These are phyloP conservation scores for Aureobasidium vineae DNA, from an alignment of 2,329 filamentous ascomycete species.

Conservation along the genomic window DNA sequence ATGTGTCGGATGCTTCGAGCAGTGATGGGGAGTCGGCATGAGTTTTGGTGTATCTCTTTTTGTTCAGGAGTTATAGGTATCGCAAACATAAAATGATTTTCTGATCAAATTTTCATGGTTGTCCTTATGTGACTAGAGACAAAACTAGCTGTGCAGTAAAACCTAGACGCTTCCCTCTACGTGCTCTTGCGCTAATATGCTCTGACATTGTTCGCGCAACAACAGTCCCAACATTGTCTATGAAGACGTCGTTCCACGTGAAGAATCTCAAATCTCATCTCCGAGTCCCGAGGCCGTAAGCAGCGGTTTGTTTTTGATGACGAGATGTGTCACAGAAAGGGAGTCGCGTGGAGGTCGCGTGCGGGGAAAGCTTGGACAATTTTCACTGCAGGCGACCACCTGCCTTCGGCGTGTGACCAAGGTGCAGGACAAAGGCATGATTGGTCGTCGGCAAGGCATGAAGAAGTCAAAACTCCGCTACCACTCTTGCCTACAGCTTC, in stretches of 20 bases:
- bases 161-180: not conserved
- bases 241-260: not conserved
- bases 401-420: conserved; percentile 21
- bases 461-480: conserved; percentile 20
- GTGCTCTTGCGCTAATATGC: not conserved
- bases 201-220: not conserved
- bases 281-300: not conserved
- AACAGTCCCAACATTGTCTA: not conserved
- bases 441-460: conserved; percentile 4
- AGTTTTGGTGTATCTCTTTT: not conserved
- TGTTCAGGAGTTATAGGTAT: not conserved
- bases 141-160: not conserved
- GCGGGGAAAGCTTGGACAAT: conserved; percentile 1
- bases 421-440: conserved; percentile 22
- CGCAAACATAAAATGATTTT: not conserved
- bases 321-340: conserved; percentile 5
- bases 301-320: not conserved
- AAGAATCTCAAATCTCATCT: not conserved
- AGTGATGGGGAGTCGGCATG: not conserved
- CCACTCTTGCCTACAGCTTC: not conserved
- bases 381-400: conserved; percentile 8
- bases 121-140: not conserved
- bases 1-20: conserved; percentile 2
- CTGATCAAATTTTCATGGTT: not conserved
- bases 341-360: conserved; percentile 9